Base-by-base conservation (phyloP, 192 early-diverging fungal species). In the Pilobolus umbonatus region DNA sequence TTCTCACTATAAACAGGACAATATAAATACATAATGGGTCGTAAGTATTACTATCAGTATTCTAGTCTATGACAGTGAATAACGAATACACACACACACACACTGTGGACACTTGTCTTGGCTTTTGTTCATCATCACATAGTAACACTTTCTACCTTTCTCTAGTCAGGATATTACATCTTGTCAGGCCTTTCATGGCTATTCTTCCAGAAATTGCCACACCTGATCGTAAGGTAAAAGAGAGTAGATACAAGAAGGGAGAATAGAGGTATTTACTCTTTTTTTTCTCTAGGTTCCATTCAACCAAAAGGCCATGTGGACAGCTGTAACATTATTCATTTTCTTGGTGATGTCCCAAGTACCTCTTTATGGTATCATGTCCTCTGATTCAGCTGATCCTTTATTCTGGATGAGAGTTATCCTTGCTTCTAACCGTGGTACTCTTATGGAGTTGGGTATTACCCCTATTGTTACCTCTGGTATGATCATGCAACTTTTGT, bases 321-420 rank as follows among this genome's bases (percentile, higher is more conserved):
- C 98, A 26, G 95, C 90, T 30, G 94, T 98, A 76, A 98, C 96
- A 19, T 84, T 99, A 36, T 95, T 98, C 76, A 93, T 99, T 67
- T 99, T 98, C 86, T 84, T 99, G 72, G 95, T 98, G 38, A 94
- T 93, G 79, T 99, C 98, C 10, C 98, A 99, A 79, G 93, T 99
- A 43, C 98, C 98, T 14, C 83, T 99, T 57, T 99, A 98, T 78
- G 98, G 98, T 59, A 99, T 99, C 76, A 98, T 99, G 98, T 96
- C 96, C 39, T 92, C 90, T n/a, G 96, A 98, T 65, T 96, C 96
- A 12, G 88, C 92, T 40, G 98, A 99, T 78, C 98, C 98, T 22
- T 81, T 99, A 61, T 99, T 97, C 82, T 99, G 98, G 98, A 88
- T 99, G 86, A 92, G 98, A 85, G 94, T 95, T 31, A 99, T 99